Conservation (phyloP, 192 early-diverging fungal species). For the Piromyces sp. region DNA sequence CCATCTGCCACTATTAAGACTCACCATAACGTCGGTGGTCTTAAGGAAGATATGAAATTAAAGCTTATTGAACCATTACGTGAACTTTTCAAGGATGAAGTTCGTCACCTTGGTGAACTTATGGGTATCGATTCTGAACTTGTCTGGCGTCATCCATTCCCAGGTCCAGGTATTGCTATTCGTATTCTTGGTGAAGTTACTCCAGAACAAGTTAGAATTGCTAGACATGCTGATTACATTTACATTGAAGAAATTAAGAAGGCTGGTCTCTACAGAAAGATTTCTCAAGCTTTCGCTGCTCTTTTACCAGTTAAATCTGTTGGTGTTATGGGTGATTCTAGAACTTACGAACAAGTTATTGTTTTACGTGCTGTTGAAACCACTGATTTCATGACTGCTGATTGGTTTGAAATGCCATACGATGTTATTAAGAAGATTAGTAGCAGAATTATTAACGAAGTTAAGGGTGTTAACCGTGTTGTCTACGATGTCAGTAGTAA, state of each 20-base stretch:
- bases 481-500: conserved; percentile 94
- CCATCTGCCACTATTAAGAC: conserved; percentile 97
- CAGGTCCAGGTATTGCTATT: conserved; percentile 96
- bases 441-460: conserved; percentile 95
- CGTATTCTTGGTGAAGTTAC: conserved; percentile 94
- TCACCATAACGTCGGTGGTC: conserved; percentile 97
- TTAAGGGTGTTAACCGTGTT: conserved; percentile 92
- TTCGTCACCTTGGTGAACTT: conserved; percentile 81
- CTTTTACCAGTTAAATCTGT: conserved; percentile 87
- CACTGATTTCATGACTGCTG: conserved; percentile 97
- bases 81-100: conserved; percentile 98
- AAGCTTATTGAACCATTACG: conserved; percentile 96
- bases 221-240: conserved; percentile 84
- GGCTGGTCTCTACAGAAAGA: conserved; percentile 88
- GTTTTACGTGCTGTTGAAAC: conserved; percentile 89
- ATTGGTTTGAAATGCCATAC: conserved; percentile 75
- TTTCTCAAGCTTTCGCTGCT: conserved; percentile 94
- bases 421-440: conserved; percentile 79
- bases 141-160: conserved; percentile 98
- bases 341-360: conserved; percentile 98
- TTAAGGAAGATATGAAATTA: conserved; percentile 89
- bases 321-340: conserved; percentile 97
- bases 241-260: conserved; percentile 99
- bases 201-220: conserved; percentile 81
- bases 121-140: conserved; percentile 83